Percentiles rank a stretch among this genome's conserved stretches.
These are phyloP conservation scores for Pilasporangium apinafurcum DNA, from an alignment of 352 stramenopile genomes.

Conservation along the genomic window DNA sequence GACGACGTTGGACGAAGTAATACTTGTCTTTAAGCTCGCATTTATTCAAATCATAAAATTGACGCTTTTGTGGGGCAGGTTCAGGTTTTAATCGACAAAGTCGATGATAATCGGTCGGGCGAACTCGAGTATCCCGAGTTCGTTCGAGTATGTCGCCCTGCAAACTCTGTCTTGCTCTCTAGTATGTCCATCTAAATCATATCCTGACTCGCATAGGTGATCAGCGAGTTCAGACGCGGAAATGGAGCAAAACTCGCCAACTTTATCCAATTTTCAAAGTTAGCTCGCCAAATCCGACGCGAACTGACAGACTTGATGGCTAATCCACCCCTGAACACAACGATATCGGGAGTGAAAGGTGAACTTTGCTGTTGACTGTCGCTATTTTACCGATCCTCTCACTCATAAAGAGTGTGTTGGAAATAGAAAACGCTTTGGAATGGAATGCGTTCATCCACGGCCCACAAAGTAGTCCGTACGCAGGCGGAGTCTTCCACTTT, in stretches of 20 bases:
- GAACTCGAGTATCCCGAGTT: constrained; percentile 67
- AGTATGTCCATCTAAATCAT: background rate
- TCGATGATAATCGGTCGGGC: constrained; percentile 63
- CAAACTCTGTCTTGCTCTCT: background rate
- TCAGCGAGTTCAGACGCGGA: constrained; percentile 53
- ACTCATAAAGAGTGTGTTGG: background rate
- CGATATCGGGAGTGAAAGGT: constrained; percentile 38
- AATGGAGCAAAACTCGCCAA: constrained; percentile 49
- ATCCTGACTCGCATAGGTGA: constrained; percentile 20
- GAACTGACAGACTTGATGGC: constrained; percentile 29
- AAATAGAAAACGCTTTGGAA: constrained; percentile 42
- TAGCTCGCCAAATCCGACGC: constrained; percentile 37
- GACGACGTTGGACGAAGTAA: constrained; percentile 40
- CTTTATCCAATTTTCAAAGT: constrained; percentile 65
- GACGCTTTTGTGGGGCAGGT: constrained; percentile 35
- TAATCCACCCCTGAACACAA: constrained; percentile 18
- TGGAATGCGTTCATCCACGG: constrained; percentile 30
- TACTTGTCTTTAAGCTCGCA: too few species aligned
- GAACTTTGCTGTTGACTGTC: constrained; percentile 1
- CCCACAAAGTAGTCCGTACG: constrained; percentile 33
- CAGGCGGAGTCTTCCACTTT: constrained; percentile 35
- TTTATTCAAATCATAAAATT: too few species aligned
- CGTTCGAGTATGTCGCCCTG: constrained; percentile 26
- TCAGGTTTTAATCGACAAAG: constrained; percentile 57
- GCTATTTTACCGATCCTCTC: too few species aligned